phyloP scores from a whole-genome alignment of 148 eudicot genomes.

The Polygonum maritimum region DNA sequence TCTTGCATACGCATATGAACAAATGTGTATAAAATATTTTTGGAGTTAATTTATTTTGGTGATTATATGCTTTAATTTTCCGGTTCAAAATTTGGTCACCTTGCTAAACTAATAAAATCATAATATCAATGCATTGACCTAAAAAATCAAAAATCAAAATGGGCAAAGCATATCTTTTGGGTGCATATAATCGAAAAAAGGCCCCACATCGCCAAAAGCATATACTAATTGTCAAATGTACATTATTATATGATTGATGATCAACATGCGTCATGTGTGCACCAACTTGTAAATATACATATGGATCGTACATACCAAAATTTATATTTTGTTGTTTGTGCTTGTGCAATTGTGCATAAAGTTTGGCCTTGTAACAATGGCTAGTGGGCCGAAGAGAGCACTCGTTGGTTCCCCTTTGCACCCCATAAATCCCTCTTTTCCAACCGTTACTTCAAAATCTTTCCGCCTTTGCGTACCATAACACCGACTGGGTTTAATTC shows the following conservation, averaged over 20 bases:
- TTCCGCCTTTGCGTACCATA: not conserved
- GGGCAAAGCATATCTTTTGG: too few species aligned
- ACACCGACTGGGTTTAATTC: not conserved
- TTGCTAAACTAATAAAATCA: not conserved
- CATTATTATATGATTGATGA: not conserved
- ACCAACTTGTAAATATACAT: not conserved
- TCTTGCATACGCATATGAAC: not conserved
- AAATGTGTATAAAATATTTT: not conserved
- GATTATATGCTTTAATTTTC: too few species aligned
- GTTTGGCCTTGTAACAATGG: not conserved
- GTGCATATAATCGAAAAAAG: not conserved
- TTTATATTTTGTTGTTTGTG: not conserved
- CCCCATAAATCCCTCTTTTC: not conserved
- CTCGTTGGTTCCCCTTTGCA: not conserved
- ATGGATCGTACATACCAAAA: not conserved
- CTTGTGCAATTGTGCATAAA: not conserved
- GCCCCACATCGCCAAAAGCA: not conserved
- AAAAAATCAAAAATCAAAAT: too few species aligned
- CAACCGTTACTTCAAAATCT: not conserved
- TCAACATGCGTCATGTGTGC: not conserved
- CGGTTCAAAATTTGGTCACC: not conserved
- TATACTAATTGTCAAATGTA: not conserved
- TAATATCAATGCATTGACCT: too few species aligned
- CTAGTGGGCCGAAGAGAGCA: not conserved
- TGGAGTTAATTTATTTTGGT: not conserved